A percentile compares a stretch with the other conserved stretches of the same genome.
These are phyloP conservation scores for Abelmoschus esculentus DNA, from an alignment of 345 rosid species.

Conservation along the genomic window DNA sequence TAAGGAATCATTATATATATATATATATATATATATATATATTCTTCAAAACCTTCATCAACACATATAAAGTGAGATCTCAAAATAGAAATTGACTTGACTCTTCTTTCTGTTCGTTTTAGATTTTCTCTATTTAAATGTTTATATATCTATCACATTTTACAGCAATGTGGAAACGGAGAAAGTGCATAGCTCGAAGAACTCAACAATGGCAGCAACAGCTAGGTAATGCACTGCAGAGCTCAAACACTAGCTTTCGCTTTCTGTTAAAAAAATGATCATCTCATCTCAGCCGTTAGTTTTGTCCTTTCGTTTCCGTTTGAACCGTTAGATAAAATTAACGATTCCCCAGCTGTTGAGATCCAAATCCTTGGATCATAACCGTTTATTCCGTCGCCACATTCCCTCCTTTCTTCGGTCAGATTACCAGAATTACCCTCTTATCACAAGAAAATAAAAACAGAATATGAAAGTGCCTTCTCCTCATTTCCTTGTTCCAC, in stretches of 20 bases:
- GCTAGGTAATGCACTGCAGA: not conserved
- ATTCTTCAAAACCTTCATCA: slow-evolving; percentile 1
- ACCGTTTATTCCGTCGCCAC: slow-evolving; percentile 38
- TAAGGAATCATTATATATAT: slow-evolving; percentile 12
- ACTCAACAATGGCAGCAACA: slow-evolving; percentile 62
- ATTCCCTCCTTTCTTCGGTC: slow-evolving; percentile 17
- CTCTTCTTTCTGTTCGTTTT: not conserved
- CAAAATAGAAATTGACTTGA: not conserved
- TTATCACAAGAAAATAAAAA: not conserved
- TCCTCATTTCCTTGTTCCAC: not conserved
- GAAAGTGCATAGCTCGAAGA: slow-evolving; percentile 47
- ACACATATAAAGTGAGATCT: not conserved
- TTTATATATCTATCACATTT: not conserved
- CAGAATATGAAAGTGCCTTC: slow-evolving; percentile 6
- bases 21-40: too few species aligned
- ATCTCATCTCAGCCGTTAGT: slow-evolving; percentile 35
- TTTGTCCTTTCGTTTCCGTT: not conserved
- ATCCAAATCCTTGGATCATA: slow-evolving; percentile 55
- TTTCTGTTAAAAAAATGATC: not conserved
- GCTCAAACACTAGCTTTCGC: not conserved
- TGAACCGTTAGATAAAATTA: slow-evolving; percentile 20
- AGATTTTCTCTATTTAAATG: not conserved
- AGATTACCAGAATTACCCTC: slow-evolving; percentile 8
- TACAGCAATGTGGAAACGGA: slow-evolving; percentile 48
- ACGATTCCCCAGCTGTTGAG: slow-evolving; percentile 32